Base-by-base conservation (phyloP, 768 basidiomycete species). In the Trametes cubensis region DNA sequence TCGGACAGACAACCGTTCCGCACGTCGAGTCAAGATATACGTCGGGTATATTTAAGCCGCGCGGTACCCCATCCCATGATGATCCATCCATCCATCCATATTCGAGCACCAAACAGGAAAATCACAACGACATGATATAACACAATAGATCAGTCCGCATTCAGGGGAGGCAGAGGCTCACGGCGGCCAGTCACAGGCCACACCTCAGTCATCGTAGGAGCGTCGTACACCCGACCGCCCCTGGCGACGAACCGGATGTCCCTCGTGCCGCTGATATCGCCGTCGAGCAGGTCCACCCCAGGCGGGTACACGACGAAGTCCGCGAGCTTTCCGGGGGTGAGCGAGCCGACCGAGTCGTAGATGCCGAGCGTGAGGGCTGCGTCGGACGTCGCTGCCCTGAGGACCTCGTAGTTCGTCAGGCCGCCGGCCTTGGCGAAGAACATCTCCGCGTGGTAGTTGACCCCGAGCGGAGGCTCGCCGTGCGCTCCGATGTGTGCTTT, bases 361-460 rank as follows among this genome's bases (percentile, higher is more conserved):
- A 91, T 77, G 44, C 88, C 88, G 20, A 90, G 81, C 0, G 88
- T 87, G 55, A 75, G 76, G 2, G 89, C 89, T 14, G 85, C 89
- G 17, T 80, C 79, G 0, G 83, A 80, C 6, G 89, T 90, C 4
- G 89, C 89, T 0, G 89, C 86, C 54, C 82, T 83, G 44, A 90
- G 74, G 40, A 86, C 84, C 80, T 90, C 86, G 67, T 89, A 91
- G 67, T 87, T 88, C 26, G 75, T 84, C 65, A 90, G 72, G 3
- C 89, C 89, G 21, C 89, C 89, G 15, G 78, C 75, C 48, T 77
- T 76, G 25, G 86, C 78, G 70, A 88, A 89, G 54, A 76, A 79
- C 84, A 90, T 87, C 67, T 91, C 89, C 20, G 84, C 82, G 61
- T 91, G 89, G 66, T 90, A 92, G 75, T 88, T 88, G n/a, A 86